Base-by-base conservation (phyloP, 345 rosid species). In the Linum trigynum region DNA sequence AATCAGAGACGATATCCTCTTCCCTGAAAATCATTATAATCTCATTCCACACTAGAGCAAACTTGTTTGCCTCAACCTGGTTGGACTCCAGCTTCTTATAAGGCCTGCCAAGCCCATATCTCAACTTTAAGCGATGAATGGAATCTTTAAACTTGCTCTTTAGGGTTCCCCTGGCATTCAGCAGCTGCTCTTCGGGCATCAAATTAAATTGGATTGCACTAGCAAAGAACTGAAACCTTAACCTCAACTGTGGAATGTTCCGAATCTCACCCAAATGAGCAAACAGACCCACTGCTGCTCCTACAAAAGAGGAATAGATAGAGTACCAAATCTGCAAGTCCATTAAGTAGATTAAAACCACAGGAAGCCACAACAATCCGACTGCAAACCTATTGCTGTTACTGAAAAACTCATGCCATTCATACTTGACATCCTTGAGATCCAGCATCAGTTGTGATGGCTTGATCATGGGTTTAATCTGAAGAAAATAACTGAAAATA, bases 261-360 rank as follows among this genome's bases (percentile, higher is more conserved):
- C 98, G 76, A 59, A 92, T 87, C 83, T 92, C 98, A 39, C 98
- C 98, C 85, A 92, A 81, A 75, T 89, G 92, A 5, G 87, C 82
- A 75, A 87, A 89, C 64, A 89, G 68, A 64, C 96, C 98, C 62
- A 84, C 66, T 5, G 64, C 11, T 32, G 79, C 88, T 57, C 98
- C 98, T 66, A 79, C 87, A 59, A 83, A 36, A 3, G 97, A 82
- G 17, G 92, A 82, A 74, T 82, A 86, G 57, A 92, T 74, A 1
- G 97, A 81, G 77, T 92, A 92, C 96, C 96, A 92, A 64, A 92
- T 90, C 51, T 87, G 91, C 81, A 87, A 67, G 70, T 92, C 98
- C 87, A 92, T 85, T 5, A 86, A 71, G 77, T 89, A 92, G 65
- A 92, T 70, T 71, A 87, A 70, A 67, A 86, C 39, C 67, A 92